Evolutionary conservation across 1,284 basidiomycete species (phyloP), one percentile per base, ranked within the genome.

Genomic region (Papiliotrema terrestris): DNA sequence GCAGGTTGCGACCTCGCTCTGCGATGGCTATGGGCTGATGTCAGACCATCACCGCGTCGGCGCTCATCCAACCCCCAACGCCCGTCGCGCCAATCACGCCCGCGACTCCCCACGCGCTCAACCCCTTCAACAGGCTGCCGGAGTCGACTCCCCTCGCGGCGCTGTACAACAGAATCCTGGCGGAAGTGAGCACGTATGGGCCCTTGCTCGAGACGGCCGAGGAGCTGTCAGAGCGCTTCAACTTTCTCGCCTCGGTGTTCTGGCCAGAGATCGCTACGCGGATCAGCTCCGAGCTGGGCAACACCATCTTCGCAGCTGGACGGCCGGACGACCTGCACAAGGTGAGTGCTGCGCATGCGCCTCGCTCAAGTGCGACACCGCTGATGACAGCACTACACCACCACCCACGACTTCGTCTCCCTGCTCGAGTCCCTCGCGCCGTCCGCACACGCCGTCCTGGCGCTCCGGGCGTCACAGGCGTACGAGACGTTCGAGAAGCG

Each of bases 251-350:
- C 1, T 87, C 89, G 63, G 88, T 94, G 2, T 78, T 97, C 13
- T 96, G 92, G 89, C 86, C 86, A 20, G 89, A 92, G 71, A 76
- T 96, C 36, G 86, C 86, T 3, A 79, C 81, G 26, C 82, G 86
- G 0, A 83, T 98, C 51, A 86, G 91, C 79, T 85, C 88, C 60
- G 89, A 93, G 66, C 78, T 97, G 37, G 93, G 92, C 0, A 78
- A 77, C 35, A 77, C 84, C 4, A 84, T 98, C 2, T 98, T 98
- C 71, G 87, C 94, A 32, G 89, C 88, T 6, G 95, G 96, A 2
- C 83, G 88, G 52, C 89, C 95, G 5, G 84, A 89, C 56, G 89
- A 93, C 57, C 91, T 98, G 71, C 86, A 90, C 56, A 87, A 86
- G 80, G 91, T 91, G 55, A 55, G 80, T 71, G 23, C 22, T 20